These are phyloP conservation scores for Malania oleifera DNA, from an alignment of 164 flowering plant genomes.

Conservation along the genomic window DNA sequence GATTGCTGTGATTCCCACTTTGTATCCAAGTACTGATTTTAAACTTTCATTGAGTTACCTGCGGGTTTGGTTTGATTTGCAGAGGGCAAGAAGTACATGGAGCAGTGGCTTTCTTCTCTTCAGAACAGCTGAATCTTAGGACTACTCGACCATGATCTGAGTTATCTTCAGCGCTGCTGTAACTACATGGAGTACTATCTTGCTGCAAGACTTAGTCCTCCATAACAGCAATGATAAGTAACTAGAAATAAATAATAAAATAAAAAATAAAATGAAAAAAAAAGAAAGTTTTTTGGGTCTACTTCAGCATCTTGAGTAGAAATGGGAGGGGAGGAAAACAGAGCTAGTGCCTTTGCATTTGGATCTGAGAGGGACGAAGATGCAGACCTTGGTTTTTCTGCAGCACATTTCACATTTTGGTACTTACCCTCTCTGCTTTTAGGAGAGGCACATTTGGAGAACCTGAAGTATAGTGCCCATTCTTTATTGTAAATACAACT, in stretches of 20 bases:
- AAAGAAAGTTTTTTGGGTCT: neutral
- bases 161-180: neutral
- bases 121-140: slow-evolving; percentile 18
- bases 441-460: neutral
- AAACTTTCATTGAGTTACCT: too few relatives aligned
- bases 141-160: neutral
- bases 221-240: too few relatives aligned
- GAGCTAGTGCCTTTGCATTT: too few relatives aligned
- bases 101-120: slow-evolving; percentile 48
- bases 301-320: slow-evolving; percentile 4
- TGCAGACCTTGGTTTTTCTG: neutral
- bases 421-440: neutral
- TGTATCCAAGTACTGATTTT: too few relatives aligned
- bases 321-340: neutral
- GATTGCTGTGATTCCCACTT: too few relatives aligned
- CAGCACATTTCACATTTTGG: neutral
- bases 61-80: slow-evolving; percentile 15
- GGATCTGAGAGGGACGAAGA: too few relatives aligned
- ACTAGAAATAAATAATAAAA: neutral
- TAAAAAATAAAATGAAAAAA: neutral
- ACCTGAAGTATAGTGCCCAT: neutral
- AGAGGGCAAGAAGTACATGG: slow-evolving; percentile 37
- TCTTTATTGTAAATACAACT: slow-evolving; percentile 6
- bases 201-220: too few relatives aligned
- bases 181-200: neutral